Percentiles rank a stretch among this genome's conserved stretches.
Evolutionary conservation across 306 rosid genomes (phyloP).

Genomic region (Gastrolobium bilobum): DNA sequence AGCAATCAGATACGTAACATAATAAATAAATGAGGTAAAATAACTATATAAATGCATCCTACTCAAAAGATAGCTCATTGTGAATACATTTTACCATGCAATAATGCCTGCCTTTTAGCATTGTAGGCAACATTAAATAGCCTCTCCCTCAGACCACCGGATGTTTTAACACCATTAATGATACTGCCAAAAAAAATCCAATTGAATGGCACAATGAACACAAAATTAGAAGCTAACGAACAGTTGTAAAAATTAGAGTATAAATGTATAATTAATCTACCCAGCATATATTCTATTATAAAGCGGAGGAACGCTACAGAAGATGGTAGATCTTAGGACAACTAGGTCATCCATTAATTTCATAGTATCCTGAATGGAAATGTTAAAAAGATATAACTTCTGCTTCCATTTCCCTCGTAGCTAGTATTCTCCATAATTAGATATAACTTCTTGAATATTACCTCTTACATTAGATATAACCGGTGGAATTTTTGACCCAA

Average conservation of each 20-base stretch:
- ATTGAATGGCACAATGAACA: slow-evolving; percentile 48
- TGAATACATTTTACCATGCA: slow-evolving; percentile 68
- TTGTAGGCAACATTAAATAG: slow-evolving; percentile 93
- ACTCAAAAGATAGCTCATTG: slow-evolving; percentile 27
- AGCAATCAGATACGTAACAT: slow-evolving; percentile 4
- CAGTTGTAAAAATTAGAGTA: slow-evolving; percentile 21
- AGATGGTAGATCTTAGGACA: slow-evolving; percentile 86
- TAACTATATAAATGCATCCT: slow-evolving; percentile 4
- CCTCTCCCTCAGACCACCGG: slow-evolving; percentile 89
- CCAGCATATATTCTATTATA: slow-evolving; percentile 96
- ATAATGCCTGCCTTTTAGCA: slow-evolving; percentile 89
- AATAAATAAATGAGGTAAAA: slow-evolving; percentile 30
- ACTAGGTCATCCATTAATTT: slow-evolving; percentile 94
- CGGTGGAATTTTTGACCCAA: too few species aligned
- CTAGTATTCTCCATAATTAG: too few species aligned
- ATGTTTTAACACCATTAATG: slow-evolving; percentile 83
- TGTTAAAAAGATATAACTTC: slow-evolving; percentile 19
- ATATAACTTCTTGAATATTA: too few species aligned
- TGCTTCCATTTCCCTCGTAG: too few species aligned
- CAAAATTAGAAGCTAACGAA: slow-evolving; percentile 40
- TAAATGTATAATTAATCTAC: slow-evolving; percentile 56
- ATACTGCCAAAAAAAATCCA: slow-evolving; percentile 56
- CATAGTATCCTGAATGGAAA: slow-evolving; percentile 83
- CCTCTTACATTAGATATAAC: too few species aligned
- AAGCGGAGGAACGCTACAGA: slow-evolving; percentile 97